Percentiles rank a stretch among this genome's conserved stretches.
These are phyloP conservation scores for Dacryopinax spathularia DNA, from an alignment of 768 basidiomycete species.

Conservation along the genomic window DNA sequence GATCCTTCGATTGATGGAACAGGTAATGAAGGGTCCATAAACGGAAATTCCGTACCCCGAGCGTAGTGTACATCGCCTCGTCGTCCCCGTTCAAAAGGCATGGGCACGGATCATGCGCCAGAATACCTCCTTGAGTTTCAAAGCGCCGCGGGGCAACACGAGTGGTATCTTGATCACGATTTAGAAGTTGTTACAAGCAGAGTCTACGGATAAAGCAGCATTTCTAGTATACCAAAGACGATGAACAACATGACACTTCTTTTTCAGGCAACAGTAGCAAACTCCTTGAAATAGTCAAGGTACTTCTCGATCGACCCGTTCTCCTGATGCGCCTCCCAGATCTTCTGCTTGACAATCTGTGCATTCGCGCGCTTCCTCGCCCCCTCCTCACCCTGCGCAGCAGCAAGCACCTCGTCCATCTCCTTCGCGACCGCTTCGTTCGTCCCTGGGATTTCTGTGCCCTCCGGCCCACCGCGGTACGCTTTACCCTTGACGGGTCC, in stretches of 20 bases:
- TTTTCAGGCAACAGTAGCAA: too few relatives aligned
- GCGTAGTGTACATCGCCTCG: too few relatives aligned
- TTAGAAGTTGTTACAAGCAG: neutral
- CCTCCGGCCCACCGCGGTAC: conserved; percentile 3
- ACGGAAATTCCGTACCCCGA: too few relatives aligned
- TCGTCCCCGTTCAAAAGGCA: too few relatives aligned
- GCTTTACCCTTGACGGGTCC: conserved; percentile 12
- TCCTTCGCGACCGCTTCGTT: conserved; percentile 17
- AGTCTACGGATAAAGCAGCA: too few relatives aligned
- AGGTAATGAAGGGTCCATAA: too few relatives aligned
- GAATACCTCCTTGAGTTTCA: too few relatives aligned
- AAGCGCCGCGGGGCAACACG: too few relatives aligned
- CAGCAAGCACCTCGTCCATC: conserved; percentile 11
- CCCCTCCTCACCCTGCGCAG: conserved; percentile 18
- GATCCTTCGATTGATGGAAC: too few relatives aligned
- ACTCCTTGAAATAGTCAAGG: neutral
- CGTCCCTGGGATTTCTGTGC: conserved; percentile 8
- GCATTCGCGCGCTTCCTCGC: conserved; percentile 16
- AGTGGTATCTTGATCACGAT: neutral
- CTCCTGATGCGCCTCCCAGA: conserved; percentile 8
- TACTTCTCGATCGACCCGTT: conserved; percentile 3
- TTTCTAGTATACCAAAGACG: too few relatives aligned
- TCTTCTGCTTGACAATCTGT: conserved; percentile 5
- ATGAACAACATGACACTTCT: too few relatives aligned
- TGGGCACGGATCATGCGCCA: too few relatives aligned